Evolutionary conservation across 202 grass and related monocot species (phyloP), one percentile per base, ranked within the genome.

Genomic region (Bolboschoenoplectus hybrid): DNA sequence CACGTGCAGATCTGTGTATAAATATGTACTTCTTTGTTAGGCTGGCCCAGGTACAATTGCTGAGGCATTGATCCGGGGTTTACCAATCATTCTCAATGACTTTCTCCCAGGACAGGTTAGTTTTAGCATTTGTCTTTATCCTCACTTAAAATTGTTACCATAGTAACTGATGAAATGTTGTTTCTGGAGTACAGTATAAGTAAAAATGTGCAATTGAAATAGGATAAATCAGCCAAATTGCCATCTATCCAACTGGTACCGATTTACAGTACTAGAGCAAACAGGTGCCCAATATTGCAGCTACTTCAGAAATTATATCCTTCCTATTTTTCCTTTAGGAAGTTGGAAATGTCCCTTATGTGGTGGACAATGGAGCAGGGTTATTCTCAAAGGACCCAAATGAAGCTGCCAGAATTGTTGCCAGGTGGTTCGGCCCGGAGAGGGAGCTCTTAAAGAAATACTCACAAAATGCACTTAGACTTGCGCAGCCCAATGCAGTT

Each of bases 31-130:
- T 35, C 7, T 26, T 20, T 38, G 4, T 36, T 87, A 97, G 94
- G 94, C 94, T 87, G 94, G 94, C 55, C 94, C 94, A 63, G 92
- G 94, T 20, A 97, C 94, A 39, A 97, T 97, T 85, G 89, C 94
- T 34, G 94, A 97, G 81, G 92, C 94, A 39, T 72, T 94, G 81
- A 94, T 97, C 83, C 90, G 86, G 35, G 94, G 92, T 39, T 87
- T 97, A 77, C 94, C 94, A 32, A 92, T 97, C 43, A 91, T 97
- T 35, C 89, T 94, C 12, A 97, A 97, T 57, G 94, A 97, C 62
- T 97, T 97, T 74, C 90, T 94, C 51, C 94, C 94, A 17, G 92
- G 94, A 85, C 94, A 94, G 87, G 94, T 92, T 5, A 63, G 88
- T 75, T 45, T 51, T 35, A 10, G 32, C 36, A 41, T 60, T 1